Conservation (phyloP, 2,329 filamentous ascomycete genomes). For the Thermoascus crustaceus region DNA sequence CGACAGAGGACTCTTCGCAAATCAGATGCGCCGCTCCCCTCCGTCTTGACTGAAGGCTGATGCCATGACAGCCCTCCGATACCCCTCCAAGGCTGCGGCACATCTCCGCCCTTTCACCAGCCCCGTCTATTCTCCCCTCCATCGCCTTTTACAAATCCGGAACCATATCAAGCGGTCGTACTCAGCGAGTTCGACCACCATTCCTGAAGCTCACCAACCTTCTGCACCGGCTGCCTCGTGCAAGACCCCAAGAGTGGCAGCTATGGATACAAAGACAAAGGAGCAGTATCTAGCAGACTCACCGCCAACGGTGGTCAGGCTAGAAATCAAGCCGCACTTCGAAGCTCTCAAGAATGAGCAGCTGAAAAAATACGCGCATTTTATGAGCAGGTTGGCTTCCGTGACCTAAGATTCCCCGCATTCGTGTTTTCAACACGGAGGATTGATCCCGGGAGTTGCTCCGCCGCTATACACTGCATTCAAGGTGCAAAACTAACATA, state of each 20-base stretch:
- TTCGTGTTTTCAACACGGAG: neutral
- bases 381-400: slow-evolving; percentile 61
- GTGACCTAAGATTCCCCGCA: neutral
- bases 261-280: slow-evolving; percentile 35
- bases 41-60: too few species aligned
- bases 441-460: too few species aligned
- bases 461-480: too few species aligned
- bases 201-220: neutral
- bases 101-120: neutral
- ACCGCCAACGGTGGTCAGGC: slow-evolving; percentile 76
- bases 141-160: slow-evolving; percentile 7
- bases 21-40: too few species aligned
- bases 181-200: slow-evolving; percentile 9
- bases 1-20: too few species aligned
- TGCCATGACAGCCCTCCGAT: neutral
- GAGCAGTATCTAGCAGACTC: slow-evolving; percentile 81
- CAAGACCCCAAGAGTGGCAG: slow-evolving; percentile 8
- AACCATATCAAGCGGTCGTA: slow-evolving; percentile 8
- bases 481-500: slow-evolving; percentile 7
- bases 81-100: neutral
- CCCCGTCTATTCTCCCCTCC: slow-evolving; percentile 8
- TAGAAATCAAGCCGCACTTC: slow-evolving; percentile 91
- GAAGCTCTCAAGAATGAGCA: slow-evolving; percentile 49
- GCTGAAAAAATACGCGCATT: slow-evolving; percentile 87
- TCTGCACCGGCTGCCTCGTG: slow-evolving; percentile 6